Evolutionary conservation across 2,329 filamentous ascomycete genomes (phyloP).

Genomic region (Venturia nashicola): DNA sequence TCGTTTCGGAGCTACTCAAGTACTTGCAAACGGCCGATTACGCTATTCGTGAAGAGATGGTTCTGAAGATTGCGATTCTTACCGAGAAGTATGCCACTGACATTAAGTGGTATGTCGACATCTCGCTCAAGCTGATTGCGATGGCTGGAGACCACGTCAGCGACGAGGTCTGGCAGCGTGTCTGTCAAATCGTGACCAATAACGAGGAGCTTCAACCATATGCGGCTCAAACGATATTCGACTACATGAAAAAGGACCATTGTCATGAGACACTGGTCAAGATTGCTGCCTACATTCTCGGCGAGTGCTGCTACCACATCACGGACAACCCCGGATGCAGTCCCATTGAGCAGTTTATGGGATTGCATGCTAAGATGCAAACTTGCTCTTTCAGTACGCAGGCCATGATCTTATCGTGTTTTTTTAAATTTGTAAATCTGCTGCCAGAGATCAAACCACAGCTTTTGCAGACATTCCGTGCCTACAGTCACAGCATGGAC

Average conservation of each 20-base stretch:
- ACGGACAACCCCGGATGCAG: slow-evolving; percentile 86
- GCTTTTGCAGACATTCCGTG: slow-evolving; percentile 75
- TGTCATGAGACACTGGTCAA: slow-evolving; percentile 97
- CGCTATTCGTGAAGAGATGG: slow-evolving; percentile 97
- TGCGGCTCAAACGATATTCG: slow-evolving; percentile 81
- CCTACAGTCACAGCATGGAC: slow-evolving; percentile 90
- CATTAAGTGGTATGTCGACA: slow-evolving; percentile 98
- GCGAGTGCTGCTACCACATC: slow-evolving; percentile 93
- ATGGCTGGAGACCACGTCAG: slow-evolving; percentile 98
- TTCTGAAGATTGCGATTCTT: slow-evolving; percentile 93
- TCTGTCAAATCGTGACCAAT: slow-evolving; percentile 98
- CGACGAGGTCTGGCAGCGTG: slow-evolving; percentile 97
- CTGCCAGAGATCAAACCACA: slow-evolving; percentile 98
- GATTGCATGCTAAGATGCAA: slow-evolving; percentile 78
- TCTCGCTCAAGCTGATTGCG: slow-evolving; percentile 83
- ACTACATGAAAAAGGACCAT: slow-evolving; percentile 83
- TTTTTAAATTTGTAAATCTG: slow-evolving; percentile 94
- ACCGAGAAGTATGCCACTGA: slow-evolving; percentile 98
- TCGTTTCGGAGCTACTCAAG: slow-evolving; percentile 84
- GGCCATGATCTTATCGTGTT: slow-evolving; percentile 88
- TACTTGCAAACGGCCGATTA: slow-evolving; percentile 96
- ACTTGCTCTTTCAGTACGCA: slow-evolving; percentile 80
- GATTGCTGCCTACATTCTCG: slow-evolving; percentile 90
- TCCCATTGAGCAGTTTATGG: slow-evolving; percentile 93
- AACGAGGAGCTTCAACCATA: slow-evolving; percentile 98